phyloP scores from a whole-genome alignment of 176 grass and related monocot species.

The Aechmea fasciata region DNA sequence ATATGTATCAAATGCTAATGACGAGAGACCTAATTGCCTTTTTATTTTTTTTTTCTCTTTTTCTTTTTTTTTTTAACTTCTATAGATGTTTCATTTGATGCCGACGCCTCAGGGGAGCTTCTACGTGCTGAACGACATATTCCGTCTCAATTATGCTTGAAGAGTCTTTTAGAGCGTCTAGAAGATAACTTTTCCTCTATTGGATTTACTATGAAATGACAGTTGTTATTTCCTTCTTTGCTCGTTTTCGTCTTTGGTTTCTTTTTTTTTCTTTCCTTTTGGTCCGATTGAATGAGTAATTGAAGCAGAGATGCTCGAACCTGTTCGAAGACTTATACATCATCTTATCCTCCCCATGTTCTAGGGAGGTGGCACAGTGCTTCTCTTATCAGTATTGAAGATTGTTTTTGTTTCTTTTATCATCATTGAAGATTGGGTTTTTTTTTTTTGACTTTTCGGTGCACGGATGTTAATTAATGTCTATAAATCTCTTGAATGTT shows the following conservation, averaged over 20 bases:
- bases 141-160: conserved; percentile 66
- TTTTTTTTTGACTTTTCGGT: too few relatives aligned
- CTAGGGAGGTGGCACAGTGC: neutral
- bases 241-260: neutral
- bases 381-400: neutral
- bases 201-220: neutral
- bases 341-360: neutral
- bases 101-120: conserved; percentile 29
- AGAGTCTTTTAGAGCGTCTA: neutral
- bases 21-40: neutral
- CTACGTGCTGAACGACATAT: conserved; percentile 64
- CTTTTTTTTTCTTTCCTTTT: neutral
- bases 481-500: too few relatives aligned
- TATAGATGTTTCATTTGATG: conserved; percentile 58
- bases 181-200: neutral
- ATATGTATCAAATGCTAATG: neutral
- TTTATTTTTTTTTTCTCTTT: neutral
- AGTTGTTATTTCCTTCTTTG: neutral
- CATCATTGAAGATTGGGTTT: too few relatives aligned
- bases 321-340: neutral
- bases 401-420: too few relatives aligned
- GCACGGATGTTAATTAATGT: too few relatives aligned
- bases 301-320: neutral
- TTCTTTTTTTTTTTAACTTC: conserved; percentile 1
- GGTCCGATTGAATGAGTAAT: neutral